phyloP scores from a whole-genome alignment of 176 grass and related monocot genomes.

The Metroxylon sagu region DNA sequence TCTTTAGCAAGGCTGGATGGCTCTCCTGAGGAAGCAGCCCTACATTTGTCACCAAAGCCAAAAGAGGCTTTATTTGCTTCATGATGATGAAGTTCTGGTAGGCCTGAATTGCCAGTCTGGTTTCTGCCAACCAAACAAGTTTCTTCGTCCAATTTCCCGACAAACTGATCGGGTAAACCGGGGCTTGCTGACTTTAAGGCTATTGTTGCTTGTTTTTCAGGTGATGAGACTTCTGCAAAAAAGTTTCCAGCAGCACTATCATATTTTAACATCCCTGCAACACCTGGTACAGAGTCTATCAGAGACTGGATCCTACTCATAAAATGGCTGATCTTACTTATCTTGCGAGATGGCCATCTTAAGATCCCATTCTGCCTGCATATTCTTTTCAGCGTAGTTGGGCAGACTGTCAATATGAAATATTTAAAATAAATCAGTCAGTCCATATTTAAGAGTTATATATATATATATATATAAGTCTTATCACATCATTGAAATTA shows the following conservation, averaged over 20 bases:
- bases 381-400: constrained; percentile 58
- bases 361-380: constrained; percentile 49
- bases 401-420: constrained; percentile 42
- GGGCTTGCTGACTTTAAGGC: background rate
- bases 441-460: no score
- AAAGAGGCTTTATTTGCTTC: constrained; percentile 21
- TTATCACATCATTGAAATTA: no score
- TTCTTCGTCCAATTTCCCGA: background rate
- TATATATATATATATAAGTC: no score
- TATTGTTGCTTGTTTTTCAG: constrained; percentile 5
- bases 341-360: constrained; percentile 66
- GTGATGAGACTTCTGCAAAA: constrained; percentile 17
- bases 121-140: background rate
- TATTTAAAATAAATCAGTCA: background rate
- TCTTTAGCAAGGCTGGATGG: background rate
- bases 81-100: constrained; percentile 1
- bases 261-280: constrained; percentile 36
- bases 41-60: background rate
- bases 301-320: constrained; percentile 48
- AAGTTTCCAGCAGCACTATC: constrained; percentile 43
- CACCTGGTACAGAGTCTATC: constrained; percentile 48
- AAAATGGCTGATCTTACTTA: constrained; percentile 60
- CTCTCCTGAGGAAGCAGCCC: constrained; percentile 4
- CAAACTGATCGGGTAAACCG: background rate
- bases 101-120: background rate